Evolutionary conservation across 768 basidiomycete genomes (phyloP).

Genomic region (Rhodotorula diobovata): DNA sequence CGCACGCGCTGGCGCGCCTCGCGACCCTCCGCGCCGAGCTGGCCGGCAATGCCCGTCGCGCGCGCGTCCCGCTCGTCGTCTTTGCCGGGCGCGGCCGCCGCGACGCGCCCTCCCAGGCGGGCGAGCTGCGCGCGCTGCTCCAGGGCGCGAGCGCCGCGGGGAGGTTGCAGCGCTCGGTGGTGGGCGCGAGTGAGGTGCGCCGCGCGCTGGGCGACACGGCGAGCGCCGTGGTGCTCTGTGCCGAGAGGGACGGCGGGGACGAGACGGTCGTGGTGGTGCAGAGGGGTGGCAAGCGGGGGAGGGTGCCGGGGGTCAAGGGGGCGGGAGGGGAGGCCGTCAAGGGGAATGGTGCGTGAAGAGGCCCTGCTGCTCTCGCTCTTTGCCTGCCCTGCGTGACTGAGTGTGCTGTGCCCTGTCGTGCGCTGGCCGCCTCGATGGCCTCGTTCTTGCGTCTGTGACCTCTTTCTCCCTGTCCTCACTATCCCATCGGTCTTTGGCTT

Average conservation of each 20-base stretch:
- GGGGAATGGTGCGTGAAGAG: background rate
- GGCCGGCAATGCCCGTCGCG: background rate
- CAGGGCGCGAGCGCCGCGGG: background rate
- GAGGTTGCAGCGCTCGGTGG: background rate
- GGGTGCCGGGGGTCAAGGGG: constrained; percentile 1
- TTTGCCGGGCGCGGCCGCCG: constrained; percentile 27
- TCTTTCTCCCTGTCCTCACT: too few species aligned
- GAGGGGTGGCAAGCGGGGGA: constrained; percentile 26
- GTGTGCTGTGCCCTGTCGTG: background rate
- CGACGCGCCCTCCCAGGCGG: constrained; percentile 29
- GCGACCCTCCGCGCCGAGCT: background rate
- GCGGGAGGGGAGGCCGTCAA: background rate
- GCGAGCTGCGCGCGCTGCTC: constrained; percentile 20
- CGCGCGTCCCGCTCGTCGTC: constrained; percentile 20
- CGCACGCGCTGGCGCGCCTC: constrained; percentile 12
- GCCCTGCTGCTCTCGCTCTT: too few species aligned
- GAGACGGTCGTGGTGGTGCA: constrained; percentile 26
- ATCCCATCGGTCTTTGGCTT: too few species aligned
- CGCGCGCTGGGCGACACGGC: constrained; percentile 27
- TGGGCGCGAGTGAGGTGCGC: constrained; percentile 27
- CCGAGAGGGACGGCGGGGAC: constrained; percentile 2
- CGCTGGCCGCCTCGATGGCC: too few species aligned
- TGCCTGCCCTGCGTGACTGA: background rate
- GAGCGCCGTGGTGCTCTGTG: constrained; percentile 16
- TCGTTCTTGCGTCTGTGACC: too few species aligned